phyloP scores from a whole-genome alignment of 2,329 filamentous ascomycete genomes.

The Epichloe gansuensis region DNA sequence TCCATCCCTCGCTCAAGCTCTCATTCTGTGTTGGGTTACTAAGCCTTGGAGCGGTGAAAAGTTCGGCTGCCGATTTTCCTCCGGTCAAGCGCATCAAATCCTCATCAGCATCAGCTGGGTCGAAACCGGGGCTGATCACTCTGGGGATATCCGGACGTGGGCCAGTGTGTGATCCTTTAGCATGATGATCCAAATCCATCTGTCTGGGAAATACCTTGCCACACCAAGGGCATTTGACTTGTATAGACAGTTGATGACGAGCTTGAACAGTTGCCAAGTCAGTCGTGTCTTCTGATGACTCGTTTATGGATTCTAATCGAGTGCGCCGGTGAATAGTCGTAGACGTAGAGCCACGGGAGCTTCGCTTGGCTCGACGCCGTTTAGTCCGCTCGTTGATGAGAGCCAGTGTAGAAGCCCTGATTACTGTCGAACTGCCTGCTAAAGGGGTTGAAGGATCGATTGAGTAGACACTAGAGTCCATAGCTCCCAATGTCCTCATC shows the following conservation, averaged over 20 bases:
- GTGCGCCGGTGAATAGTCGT: not conserved
- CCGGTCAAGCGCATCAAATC: not conserved
- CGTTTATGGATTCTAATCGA: slow-evolving; percentile 4
- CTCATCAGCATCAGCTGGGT: not conserved
- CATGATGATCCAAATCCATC: not conserved
- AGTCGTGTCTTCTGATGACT: not conserved
- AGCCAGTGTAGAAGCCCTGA: not conserved
- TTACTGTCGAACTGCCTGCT: not conserved
- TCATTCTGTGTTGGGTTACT: not conserved
- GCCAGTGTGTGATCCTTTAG: not conserved
- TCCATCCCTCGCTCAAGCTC: not conserved
- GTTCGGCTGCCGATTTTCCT: not conserved
- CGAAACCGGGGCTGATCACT: not conserved
- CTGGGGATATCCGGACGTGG: not conserved
- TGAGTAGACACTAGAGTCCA: not conserved
- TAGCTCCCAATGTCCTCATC: not conserved
- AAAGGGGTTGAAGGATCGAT: not conserved
- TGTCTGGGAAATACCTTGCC: not conserved
- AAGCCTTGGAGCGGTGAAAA: not conserved
- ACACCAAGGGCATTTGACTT: not conserved
- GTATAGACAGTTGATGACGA: not conserved
- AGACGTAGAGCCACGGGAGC: not conserved
- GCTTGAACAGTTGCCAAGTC: not conserved
- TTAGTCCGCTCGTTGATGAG: not conserved
- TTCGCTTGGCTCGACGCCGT: not conserved